Conservation (phyloP, 2,329 filamentous ascomycete genomes). For the Sporothrix brasiliensis region DNA sequence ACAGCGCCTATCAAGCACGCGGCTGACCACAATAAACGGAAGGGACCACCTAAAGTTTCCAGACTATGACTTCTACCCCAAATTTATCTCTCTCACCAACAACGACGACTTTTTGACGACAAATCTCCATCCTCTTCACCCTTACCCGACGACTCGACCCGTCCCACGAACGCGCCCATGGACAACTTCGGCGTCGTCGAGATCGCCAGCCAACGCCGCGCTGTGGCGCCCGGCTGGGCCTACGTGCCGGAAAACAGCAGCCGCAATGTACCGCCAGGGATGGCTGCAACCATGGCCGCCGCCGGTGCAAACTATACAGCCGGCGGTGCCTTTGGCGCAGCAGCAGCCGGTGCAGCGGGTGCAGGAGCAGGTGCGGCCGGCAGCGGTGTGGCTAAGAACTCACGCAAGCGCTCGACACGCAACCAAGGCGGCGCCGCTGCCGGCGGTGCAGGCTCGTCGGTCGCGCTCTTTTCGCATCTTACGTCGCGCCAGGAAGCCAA, state of each 20-base stretch:
- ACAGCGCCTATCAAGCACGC: neutral
- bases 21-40: neutral
- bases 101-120: neutral
- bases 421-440: constrained; percentile 49
- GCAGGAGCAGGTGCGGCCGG: constrained; percentile 44
- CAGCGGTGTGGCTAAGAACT: constrained; percentile 45
- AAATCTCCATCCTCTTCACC: neutral
- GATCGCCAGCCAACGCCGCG: constrained; percentile 69
- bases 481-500: constrained; percentile 82
- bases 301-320: constrained; percentile 61
- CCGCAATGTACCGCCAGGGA: constrained; percentile 42
- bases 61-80: neutral
- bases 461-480: constrained; percentile 54
- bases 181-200: constrained; percentile 80
- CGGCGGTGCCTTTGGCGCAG: constrained; percentile 47
- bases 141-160: neutral
- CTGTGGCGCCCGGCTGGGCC: constrained; percentile 82
- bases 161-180: constrained; percentile 45
- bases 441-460: constrained; percentile 3
- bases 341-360: constrained; percentile 42
- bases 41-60: neutral
- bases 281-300: constrained; percentile 54
- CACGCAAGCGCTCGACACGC: constrained; percentile 68
- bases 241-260: constrained; percentile 73
- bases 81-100: constrained; percentile 10